phyloP scores from a whole-genome alignment of 306 rosid species.

The Alnus rubra region DNA sequence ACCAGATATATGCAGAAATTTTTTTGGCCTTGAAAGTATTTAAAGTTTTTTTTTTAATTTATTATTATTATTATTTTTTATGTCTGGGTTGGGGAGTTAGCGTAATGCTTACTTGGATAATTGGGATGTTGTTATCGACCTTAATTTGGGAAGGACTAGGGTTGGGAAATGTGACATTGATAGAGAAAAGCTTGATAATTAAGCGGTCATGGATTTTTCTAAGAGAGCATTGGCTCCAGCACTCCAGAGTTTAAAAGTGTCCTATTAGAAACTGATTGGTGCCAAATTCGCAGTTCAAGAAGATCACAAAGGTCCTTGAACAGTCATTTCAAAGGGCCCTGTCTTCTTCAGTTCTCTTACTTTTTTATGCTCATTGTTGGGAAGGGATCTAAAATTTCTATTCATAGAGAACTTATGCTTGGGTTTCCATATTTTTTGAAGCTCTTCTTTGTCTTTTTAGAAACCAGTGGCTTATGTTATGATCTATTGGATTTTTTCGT shows the following conservation, averaged over 20 bases:
- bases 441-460: background rate
- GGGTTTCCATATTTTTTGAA: background rate
- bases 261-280: background rate
- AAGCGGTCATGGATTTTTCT: background rate
- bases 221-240: background rate
- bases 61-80: background rate
- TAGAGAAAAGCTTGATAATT: background rate
- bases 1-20: background rate
- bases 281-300: background rate
- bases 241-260: background rate
- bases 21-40: background rate
- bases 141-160: background rate
- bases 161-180: background rate
- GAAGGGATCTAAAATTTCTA: background rate
- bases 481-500: background rate
- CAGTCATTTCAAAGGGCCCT: background rate
- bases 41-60: background rate
- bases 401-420: background rate
- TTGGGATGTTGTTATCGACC: background rate
- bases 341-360: background rate
- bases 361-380: too few species aligned
- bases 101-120: background rate
- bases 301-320: background rate
- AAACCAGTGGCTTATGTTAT: background rate
- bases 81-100: background rate